phyloP scores from a whole-genome alignment of 83 land plant species.

The Picea abies region DNA sequence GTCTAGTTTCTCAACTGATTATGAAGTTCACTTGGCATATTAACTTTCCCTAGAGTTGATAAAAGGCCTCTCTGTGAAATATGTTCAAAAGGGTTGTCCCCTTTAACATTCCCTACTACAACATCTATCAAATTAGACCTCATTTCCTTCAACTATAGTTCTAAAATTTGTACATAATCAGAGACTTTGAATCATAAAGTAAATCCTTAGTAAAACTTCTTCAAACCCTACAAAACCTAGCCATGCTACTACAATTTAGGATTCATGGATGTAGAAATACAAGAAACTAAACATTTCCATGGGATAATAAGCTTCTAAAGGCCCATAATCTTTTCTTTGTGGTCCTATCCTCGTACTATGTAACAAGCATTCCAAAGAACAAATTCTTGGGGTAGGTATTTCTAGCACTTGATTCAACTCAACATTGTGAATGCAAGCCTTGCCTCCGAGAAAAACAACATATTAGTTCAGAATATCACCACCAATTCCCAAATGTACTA shows the following conservation, averaged over 20 bases:
- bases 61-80: slow-evolving; percentile 1
- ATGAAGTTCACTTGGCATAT: not conserved
- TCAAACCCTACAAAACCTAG: not conserved
- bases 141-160: not conserved
- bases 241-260: not conserved
- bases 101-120: not conserved
- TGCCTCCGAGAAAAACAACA: too few relatives aligned
- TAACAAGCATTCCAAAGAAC: not conserved
- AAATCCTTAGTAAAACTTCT: not conserved
- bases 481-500: too few relatives aligned
- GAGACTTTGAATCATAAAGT: not conserved
- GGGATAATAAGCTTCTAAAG: not conserved
- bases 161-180: not conserved
- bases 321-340: not conserved
- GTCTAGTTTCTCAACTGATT: too few relatives aligned
- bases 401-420: not conserved
- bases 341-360: not conserved
- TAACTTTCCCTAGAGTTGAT: not conserved
- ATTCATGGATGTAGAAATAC: not conserved
- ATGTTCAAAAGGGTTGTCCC: not conserved
- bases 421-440: not conserved
- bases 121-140: not conserved
- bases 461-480: too few relatives aligned
- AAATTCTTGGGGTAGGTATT: not conserved
- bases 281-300: not conserved